Evolutionary conservation across 805 yeast genomes (phyloP), one percentile per base, ranked within the genome.

Genomic region (Zygotorulaspora danielsina): DNA sequence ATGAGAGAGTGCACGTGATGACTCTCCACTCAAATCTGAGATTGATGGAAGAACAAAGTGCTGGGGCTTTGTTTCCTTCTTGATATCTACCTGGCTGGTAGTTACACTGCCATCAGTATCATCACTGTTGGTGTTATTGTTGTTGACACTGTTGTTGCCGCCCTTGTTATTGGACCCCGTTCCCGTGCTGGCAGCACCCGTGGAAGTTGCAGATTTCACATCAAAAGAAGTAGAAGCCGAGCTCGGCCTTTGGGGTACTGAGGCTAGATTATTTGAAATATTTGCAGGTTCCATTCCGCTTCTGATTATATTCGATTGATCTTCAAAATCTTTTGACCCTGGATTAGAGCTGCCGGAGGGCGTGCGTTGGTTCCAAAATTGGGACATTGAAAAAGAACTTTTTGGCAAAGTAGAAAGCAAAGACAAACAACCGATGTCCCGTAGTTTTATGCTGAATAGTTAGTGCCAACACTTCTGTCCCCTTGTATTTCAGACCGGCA

Each of bases 31-130:
- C 29, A 44, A 32, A 32, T 41, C 48, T 20, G 45, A 38, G 5
- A 44, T 44, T 13, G 48, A 44, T 11, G 48, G 48, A 16, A 44
- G 28, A 19, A 41, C 42, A 28, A 44, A 39, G 24, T 44, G 48
- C 31, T 27, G 31, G 11, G 42, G 30, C 31, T 44, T 44, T 10
- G 24, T 36, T 16, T 39, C 40, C 30, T 39, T 45, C 53, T 49
- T 42, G 57, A 40, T 7, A 53, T 45, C 27, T 54, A 41, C 9
- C 64, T 64, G 4, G 64, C 61, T 12, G 64, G 64, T 19, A 13
- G 22, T 32, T 32, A 29, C 32, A 31, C 36, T 38, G 15, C 30
- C 35, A 32, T 30, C 25, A 19, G 32, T 38, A 32, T 19, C 21
- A 16, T 19, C 17, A 35, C 13, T 26, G 17, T 26, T 35, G 25